Evolutionary conservation across 1,284 basidiomycete species (phyloP).

Genomic region (Cutaneotrichosporon spelunceum): DNA sequence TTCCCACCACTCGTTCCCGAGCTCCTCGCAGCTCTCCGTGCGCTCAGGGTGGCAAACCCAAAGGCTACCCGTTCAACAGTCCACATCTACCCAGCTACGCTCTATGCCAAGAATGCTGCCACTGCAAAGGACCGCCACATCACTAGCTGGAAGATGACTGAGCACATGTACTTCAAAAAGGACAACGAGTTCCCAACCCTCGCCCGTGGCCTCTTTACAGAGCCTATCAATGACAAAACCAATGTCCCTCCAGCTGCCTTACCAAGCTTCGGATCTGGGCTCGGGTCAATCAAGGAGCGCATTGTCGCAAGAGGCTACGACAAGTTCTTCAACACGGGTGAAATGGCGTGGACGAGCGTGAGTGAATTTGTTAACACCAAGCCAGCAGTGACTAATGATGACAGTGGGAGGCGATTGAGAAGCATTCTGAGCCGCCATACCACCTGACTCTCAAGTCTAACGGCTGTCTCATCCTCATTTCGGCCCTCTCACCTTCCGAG

Average conservation of each 20-base stretch:
- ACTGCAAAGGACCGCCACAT: slow-evolving; percentile 49
- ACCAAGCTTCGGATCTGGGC: slow-evolving; percentile 21
- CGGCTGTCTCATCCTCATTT: slow-evolving; percentile 96
- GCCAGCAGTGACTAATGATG: background rate
- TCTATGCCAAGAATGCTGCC: slow-evolving; percentile 32
- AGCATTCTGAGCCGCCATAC: slow-evolving; percentile 75
- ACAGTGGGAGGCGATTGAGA: slow-evolving; percentile 75
- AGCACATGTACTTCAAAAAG: slow-evolving; percentile 83
- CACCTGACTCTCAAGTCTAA: slow-evolving; percentile 92
- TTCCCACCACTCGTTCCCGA: slow-evolving; percentile 33
- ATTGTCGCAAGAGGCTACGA: slow-evolving; percentile 93
- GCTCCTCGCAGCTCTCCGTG: slow-evolving; percentile 37
- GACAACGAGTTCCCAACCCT: slow-evolving; percentile 88
- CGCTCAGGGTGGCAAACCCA: slow-evolving; percentile 33
- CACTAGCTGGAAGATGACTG: slow-evolving; percentile 92
- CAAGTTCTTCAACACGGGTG: slow-evolving; percentile 98
- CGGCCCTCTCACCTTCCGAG: slow-evolving; percentile 70
- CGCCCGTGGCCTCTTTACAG: slow-evolving; percentile 79
- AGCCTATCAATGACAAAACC: slow-evolving; percentile 42
- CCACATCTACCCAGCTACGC: slow-evolving; percentile 39
- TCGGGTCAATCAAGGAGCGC: slow-evolving; percentile 48
- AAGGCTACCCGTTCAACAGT: slow-evolving; percentile 42
- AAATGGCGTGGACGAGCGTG: slow-evolving; percentile 91
- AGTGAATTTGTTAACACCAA: slow-evolving; percentile 38
- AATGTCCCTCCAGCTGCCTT: slow-evolving; percentile 34